A percentile compares a stretch with the other conserved stretches of the same genome.
Evolutionary conservation across 495 filamentous ascomycete species (phyloP).

Genomic region (Penicillium lagena): DNA sequence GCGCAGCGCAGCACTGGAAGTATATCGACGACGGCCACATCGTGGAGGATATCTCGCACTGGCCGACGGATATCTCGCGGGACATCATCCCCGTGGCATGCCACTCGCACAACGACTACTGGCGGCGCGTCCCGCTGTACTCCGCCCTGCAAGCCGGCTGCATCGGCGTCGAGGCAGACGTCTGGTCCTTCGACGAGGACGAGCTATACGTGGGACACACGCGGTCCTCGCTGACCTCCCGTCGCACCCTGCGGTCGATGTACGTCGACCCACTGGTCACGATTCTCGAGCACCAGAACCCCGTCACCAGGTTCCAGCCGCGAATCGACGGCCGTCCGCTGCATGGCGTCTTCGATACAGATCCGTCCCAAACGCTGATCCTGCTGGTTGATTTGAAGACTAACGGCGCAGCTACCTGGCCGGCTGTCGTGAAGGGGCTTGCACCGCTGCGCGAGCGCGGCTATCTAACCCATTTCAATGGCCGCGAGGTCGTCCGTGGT

Average conservation of each 20-base stretch:
- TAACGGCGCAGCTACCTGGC: constrained; percentile 39
- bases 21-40: constrained; percentile 37
- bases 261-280: constrained; percentile 50
- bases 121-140: constrained; percentile 64
- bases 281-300: constrained; percentile 48
- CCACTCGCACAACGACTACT: constrained; percentile 87
- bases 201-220: constrained; percentile 59
- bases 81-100: constrained; percentile 64
- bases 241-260: constrained; percentile 45
- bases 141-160: constrained; percentile 61
- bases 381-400: constrained; percentile 73
- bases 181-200: constrained; percentile 71
- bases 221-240: constrained; percentile 33
- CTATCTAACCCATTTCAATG: constrained; percentile 54
- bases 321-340: constrained; percentile 6
- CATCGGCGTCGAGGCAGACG: constrained; percentile 73
- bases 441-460: constrained; percentile 58
- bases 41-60: constrained; percentile 46
- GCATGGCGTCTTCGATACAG: constrained; percentile 41
- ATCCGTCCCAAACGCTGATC: constrained; percentile 52
- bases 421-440: constrained; percentile 52
- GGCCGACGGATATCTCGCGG: constrained; percentile 70
- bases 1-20: constrained; percentile 36
- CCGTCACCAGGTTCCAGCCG: constrained; percentile 25
- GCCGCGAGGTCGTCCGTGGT: constrained; percentile 39